Base-by-base conservation (phyloP, 106 monocot species). In the Allium fistulosum region DNA sequence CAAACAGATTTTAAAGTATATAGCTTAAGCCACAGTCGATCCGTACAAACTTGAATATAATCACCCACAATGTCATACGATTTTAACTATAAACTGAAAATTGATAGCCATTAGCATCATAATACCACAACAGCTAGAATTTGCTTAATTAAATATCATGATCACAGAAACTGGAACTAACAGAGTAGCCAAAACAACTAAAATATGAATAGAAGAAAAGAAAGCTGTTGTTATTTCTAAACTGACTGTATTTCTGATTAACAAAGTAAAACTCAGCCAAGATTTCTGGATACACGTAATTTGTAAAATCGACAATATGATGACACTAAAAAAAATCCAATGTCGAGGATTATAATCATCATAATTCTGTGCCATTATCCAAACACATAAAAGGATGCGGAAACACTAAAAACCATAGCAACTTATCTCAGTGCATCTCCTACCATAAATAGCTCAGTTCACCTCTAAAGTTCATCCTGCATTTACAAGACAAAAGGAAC, bases 391-490 rank as follows among this genome's bases (percentile, higher is more conserved):
- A 26, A 10, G 0, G 16, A 61, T 26, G 60, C 53, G 3, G 53
- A 11, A 55, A 15, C 53, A 15, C 13, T 15, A 15, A 15, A 11
- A 55, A 15, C 53, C 11, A 15, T 15, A 55, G 17, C 60, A 61
- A 26, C 3, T 17, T 60, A 60, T 17, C 22, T 17, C 22, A 18
- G 7, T 8, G 60, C 11, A 61, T 62, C 14, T 11, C 46, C 14
- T 15, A 9, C 63, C 17, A 13, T 11, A 7, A 15, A 47, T 13
- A 15, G 48, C 10, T 15, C 12, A 58, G 47, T 10, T 68, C 17
- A 47, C 28, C 69, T 56, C 48, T 69, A 76, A 48, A 76, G 76
- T 51, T 76, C 76, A 26, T 76, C 76, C 76, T 76, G 62, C 11
- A 69, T 53, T 37, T 2, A 75, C 12, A 26, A 61, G 13, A 28